Evolutionary conservation across 1,139 yeast genomes (phyloP).

Genomic region (Geotrichum cucujoidarum): DNA sequence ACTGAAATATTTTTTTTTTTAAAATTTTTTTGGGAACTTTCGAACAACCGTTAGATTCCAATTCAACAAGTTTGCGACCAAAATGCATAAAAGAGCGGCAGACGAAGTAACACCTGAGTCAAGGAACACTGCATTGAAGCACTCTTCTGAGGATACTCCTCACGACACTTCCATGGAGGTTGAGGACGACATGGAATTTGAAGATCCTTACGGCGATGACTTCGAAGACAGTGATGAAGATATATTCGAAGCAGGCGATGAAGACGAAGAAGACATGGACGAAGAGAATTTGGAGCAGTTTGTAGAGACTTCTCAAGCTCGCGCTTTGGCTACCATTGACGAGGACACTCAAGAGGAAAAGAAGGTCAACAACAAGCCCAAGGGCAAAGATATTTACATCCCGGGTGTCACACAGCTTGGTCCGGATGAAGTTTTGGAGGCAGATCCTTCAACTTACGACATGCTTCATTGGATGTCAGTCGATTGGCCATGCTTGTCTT

Average conservation of each 20-base stretch:
- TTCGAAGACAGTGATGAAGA: conserved; percentile 77
- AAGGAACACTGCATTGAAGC: conserved; percentile 31
- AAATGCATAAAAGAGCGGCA: conserved; percentile 29
- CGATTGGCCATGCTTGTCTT: conserved; percentile 95
- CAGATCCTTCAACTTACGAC: conserved; percentile 93
- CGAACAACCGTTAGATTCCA: neutral
- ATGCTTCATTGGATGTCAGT: conserved; percentile 91
- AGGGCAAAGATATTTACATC: conserved; percentile 51
- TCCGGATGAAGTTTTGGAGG: conserved; percentile 92
- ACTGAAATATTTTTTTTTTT: neutral
- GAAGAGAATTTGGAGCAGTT: conserved; percentile 35
- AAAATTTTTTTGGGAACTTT: conserved; percentile 1
- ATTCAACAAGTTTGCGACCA: conserved; percentile 3
- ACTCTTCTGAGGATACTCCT: conserved; percentile 30
- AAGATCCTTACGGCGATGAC: conserved; percentile 93
- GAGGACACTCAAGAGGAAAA: conserved; percentile 36
- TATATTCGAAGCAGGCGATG: conserved; percentile 41
- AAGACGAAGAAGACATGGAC: conserved; percentile 56
- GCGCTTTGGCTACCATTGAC: conserved; percentile 32
- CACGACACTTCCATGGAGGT: conserved; percentile 27
- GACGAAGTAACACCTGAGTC: conserved; percentile 22
- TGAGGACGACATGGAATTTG: conserved; percentile 68
- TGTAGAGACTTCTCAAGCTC: conserved; percentile 25
- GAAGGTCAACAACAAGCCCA: conserved; percentile 23
- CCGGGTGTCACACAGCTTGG: conserved; percentile 87